Percentiles rank a stretch among this genome's conserved stretches.
These are phyloP conservation scores for Byssoonygena ceratinophila DNA, from an alignment of 2,329 filamentous ascomycete species.

Conservation along the genomic window DNA sequence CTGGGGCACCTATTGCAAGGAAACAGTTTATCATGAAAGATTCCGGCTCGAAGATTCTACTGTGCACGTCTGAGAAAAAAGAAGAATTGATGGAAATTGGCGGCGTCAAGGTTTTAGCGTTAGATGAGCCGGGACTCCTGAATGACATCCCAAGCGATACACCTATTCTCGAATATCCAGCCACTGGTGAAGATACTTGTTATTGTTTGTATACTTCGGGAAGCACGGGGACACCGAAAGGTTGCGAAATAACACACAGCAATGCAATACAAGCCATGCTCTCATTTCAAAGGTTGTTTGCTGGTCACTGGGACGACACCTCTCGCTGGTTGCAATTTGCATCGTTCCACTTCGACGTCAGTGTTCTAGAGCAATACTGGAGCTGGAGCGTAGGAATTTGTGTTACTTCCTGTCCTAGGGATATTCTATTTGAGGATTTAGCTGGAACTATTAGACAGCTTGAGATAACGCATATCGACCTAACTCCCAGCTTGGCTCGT, in stretches of 20 bases:
- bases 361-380: slow-evolving; percentile 89
- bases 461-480: slow-evolving; percentile 76
- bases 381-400: slow-evolving; percentile 86
- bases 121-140: slow-evolving; percentile 35
- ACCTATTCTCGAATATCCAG: slow-evolving; percentile 26
- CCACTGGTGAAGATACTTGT: slow-evolving; percentile 49
- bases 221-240: slow-evolving; percentile 77
- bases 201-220: slow-evolving; percentile 84
- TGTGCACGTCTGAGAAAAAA: slow-evolving; percentile 46
- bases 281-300: slow-evolving; percentile 70
- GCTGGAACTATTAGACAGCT: slow-evolving; percentile 59
- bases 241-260: slow-evolving; percentile 77
- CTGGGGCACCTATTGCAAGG: slow-evolving; percentile 58
- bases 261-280: slow-evolving; percentile 85
- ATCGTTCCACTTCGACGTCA: slow-evolving; percentile 89
- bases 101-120: slow-evolving; percentile 36
- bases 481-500: slow-evolving; percentile 77
- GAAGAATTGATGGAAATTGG: slow-evolving; percentile 28
- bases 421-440: slow-evolving; percentile 76
- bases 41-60: slow-evolving; percentile 53
- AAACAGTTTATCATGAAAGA: slow-evolving; percentile 70
- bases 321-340: slow-evolving; percentile 90
- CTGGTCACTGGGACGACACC: slow-evolving; percentile 57
- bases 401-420: slow-evolving; percentile 68
- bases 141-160: slow-evolving; percentile 28